Conservation (phyloP, 164 flowering plant species). For the Chimonanthus praecox region DNA sequence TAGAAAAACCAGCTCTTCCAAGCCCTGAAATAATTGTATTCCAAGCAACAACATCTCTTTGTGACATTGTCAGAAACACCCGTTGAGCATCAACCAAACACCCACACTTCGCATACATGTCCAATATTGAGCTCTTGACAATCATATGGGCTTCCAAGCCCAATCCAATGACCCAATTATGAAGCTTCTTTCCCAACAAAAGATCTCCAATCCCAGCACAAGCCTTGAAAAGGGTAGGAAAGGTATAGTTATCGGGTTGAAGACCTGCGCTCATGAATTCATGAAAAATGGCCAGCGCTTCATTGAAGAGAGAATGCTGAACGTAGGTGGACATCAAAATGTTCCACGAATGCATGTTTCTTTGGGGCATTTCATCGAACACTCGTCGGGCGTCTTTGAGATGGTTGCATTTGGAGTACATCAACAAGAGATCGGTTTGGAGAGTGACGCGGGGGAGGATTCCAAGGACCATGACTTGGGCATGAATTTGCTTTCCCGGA, state of each 20-base stretch:
- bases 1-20: slow-evolving; percentile 31
- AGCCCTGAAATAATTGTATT: slow-evolving; percentile 47
- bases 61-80: slow-evolving; percentile 28
- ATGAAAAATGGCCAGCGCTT: slow-evolving; percentile 25
- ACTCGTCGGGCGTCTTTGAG: slow-evolving; percentile 32
- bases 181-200: slow-evolving; percentile 22
- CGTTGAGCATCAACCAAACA: slow-evolving; percentile 25
- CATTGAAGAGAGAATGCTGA: slow-evolving; percentile 18
- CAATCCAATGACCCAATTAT: slow-evolving; percentile 34
- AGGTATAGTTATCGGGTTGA: slow-evolving; percentile 44
- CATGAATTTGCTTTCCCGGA: slow-evolving; percentile 39
- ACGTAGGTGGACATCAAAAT: slow-evolving; percentile 38
- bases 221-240: slow-evolving; percentile 40
- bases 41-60: slow-evolving; percentile 41
- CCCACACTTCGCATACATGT: slow-evolving; percentile 40
- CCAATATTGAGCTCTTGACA: slow-evolving; percentile 36
- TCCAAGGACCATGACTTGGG: slow-evolving; percentile 29
- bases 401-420: slow-evolving; percentile 30
- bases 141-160: slow-evolving; percentile 41
- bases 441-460: slow-evolving; percentile 34
- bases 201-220: slow-evolving; percentile 16
- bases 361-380: slow-evolving; percentile 37
- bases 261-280: slow-evolving; percentile 28
- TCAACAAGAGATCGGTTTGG: slow-evolving; percentile 42
- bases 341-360: slow-evolving; percentile 59